phyloP scores from a whole-genome alignment of 1,139 yeast species.

The Zygoascus meyerae region DNA sequence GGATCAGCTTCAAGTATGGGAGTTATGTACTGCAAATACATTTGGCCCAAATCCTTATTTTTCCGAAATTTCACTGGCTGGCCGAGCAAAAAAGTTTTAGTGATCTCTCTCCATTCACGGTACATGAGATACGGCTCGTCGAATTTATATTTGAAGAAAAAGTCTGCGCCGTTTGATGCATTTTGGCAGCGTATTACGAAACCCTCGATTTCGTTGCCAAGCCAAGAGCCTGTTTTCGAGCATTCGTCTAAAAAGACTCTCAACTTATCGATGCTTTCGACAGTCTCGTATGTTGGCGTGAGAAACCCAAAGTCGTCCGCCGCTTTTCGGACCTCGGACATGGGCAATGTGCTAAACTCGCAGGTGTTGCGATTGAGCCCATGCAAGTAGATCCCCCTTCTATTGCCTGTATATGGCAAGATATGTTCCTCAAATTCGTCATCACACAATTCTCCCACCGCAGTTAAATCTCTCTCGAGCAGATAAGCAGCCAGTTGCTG shows the following conservation, averaged over 20 bases:
- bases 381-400: constrained; percentile 81
- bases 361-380: constrained; percentile 73
- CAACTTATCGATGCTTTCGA: constrained; percentile 39
- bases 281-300: constrained; percentile 30
- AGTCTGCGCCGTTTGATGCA: constrained; percentile 35
- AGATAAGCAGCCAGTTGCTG: constrained; percentile 53
- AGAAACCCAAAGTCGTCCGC: constrained; percentile 71
- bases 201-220: constrained; percentile 78
- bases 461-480: constrained; percentile 55
- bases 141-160: constrained; percentile 88
- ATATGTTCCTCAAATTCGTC: constrained; percentile 94
- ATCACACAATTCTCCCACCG: constrained; percentile 90
- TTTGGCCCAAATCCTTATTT: constrained; percentile 48
- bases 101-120: constrained; percentile 84
- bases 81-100: constrained; percentile 50
- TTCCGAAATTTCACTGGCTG: constrained; percentile 7
- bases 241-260: constrained; percentile 50
- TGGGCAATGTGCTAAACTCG: constrained; percentile 58
- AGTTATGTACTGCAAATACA: constrained; percentile 61
- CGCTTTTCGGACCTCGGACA: constrained; percentile 53
- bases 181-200: constrained; percentile 71
- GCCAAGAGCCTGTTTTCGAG: constrained; percentile 64
- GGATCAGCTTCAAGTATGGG: constrained; percentile 45
- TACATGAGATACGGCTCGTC: constrained; percentile 92
- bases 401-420: constrained; percentile 58